phyloP scores from a whole-genome alignment of 345 rosid species.

The Eucalyptus decipiens region DNA sequence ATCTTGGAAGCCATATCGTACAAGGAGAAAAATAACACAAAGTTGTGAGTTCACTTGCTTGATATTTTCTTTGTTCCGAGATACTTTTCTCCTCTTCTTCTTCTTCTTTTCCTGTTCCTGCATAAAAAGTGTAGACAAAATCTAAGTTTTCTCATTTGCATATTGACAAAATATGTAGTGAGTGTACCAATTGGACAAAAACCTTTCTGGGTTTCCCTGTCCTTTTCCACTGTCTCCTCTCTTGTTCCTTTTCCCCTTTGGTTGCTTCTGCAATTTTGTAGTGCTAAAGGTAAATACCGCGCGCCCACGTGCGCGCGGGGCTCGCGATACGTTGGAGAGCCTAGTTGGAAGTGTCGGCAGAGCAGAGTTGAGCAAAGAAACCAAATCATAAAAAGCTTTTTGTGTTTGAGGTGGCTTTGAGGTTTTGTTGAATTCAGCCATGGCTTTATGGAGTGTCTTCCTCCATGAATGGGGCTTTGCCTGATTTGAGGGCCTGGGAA shows the following conservation, averaged over 20 bases:
- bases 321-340: neutral
- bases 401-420: neutral
- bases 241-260: neutral
- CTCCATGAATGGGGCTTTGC: neutral
- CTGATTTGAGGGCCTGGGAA: neutral
- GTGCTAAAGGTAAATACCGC: neutral
- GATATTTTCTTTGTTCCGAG: neutral
- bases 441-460: neutral
- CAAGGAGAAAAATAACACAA: slow-evolving; percentile 10
- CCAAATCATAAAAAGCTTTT: neutral
- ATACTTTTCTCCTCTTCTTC: neutral
- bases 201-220: neutral
- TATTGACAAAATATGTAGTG: neutral
- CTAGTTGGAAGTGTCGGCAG: neutral
- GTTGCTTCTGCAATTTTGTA: neutral
- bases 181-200: neutral
- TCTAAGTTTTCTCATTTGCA: neutral
- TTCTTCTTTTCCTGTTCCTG: neutral
- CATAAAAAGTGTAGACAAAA: neutral
- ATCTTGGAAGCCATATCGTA: slow-evolving; percentile 10
- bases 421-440: neutral
- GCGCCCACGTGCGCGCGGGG: neutral
- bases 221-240: neutral
- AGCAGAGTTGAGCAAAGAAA: neutral
- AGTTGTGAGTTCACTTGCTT: slow-evolving; percentile 1